Evolutionary conservation across 169 alveolate species (phyloP).

Genomic region (Sarcocystis neurona): DNA sequence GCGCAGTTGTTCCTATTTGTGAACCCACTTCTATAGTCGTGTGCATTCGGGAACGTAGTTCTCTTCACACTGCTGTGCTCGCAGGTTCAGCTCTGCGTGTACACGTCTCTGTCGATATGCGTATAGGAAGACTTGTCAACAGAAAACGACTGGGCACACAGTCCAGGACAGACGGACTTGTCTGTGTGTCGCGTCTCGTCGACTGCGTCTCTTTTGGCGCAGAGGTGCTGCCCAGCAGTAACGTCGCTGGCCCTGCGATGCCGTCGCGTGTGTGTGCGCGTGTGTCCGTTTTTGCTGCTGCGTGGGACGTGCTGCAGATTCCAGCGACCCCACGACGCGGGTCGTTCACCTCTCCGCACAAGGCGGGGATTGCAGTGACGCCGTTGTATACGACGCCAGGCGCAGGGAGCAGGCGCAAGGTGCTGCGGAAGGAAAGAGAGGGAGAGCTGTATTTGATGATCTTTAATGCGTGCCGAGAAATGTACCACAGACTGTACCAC

Average conservation of each 20-base stretch:
- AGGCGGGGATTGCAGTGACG: background rate
- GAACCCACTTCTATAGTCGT: too few relatives aligned
- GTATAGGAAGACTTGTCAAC: too few relatives aligned
- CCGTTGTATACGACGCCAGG: background rate
- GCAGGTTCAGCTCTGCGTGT: too few relatives aligned
- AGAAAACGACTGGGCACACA: too few relatives aligned
- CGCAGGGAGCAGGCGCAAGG: slow-evolving; percentile 29
- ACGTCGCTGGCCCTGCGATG: background rate
- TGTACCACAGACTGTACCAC: slow-evolving; percentile 76
- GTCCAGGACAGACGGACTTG: too few relatives aligned
- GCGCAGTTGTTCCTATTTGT: too few relatives aligned
- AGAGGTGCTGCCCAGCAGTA: too few relatives aligned
- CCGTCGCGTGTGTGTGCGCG: background rate
- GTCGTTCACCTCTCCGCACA: background rate
- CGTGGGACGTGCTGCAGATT: background rate
- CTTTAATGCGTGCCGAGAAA: slow-evolving; percentile 81
- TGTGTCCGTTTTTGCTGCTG: background rate
- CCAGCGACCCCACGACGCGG: slow-evolving; percentile 17
- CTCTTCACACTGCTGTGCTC: too few relatives aligned
- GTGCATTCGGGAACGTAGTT: too few relatives aligned
- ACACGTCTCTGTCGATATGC: too few relatives aligned
- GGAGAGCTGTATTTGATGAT: slow-evolving; percentile 82
- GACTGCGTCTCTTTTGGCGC: too few relatives aligned
- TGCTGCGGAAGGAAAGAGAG: slow-evolving; percentile 73
- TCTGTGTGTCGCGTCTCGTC: too few relatives aligned